Base-by-base conservation (phyloP, 2,329 filamentous ascomycete species). In the Claviceps sp. region DNA sequence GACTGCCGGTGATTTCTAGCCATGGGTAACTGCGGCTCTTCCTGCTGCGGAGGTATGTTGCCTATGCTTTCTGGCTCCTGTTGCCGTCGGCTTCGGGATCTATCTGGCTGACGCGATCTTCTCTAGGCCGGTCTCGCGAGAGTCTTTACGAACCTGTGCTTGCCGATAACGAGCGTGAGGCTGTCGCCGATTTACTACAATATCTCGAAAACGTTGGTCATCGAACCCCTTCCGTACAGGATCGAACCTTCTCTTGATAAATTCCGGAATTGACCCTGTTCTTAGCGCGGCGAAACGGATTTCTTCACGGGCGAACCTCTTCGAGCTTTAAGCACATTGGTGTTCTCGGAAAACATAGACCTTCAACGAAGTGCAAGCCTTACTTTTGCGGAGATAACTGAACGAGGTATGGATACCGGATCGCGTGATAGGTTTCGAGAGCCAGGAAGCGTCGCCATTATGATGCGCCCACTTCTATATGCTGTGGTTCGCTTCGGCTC, bases 331-430 rank as follows among this genome's bases (percentile, higher is more conserved):
- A 96, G 88, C 70, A 98, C 91, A 13, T 79, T 98, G 26, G 93
- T 98, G 53, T 98, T 95, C 68, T 98, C 93, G 53, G 90, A 97
- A 69, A 98, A 98, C 72, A 90, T 98, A 66, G 93, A 98, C 67
- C 78, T 98, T 50, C 93, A 98, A 72, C 81, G 93, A 58, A 97
- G 93, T 71, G 93, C 93, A 50, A 97, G 91, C 68, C 79, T 98
- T 68, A 98, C 93, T 2, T 98, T 98, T 76, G 93, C 93, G 54
- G 93, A 98, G 68, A 98, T 98, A 60, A 98, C 93, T 40, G 93
- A 98, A 71, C 75, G 91, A 88, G 91, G 93, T 96, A 77, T 61
- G 75, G 59, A 29, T 45, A 54, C 57, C 26, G 26, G 16, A 39
- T 47, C 22, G 17, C 39, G n/a, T 22, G 7, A 44, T 44, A 3